Percentiles rank a stretch among this genome's conserved stretches.
These are phyloP conservation scores for Leccinum pachyderme DNA, from an alignment of 1,284 basidiomycete species.

Conservation along the genomic window DNA sequence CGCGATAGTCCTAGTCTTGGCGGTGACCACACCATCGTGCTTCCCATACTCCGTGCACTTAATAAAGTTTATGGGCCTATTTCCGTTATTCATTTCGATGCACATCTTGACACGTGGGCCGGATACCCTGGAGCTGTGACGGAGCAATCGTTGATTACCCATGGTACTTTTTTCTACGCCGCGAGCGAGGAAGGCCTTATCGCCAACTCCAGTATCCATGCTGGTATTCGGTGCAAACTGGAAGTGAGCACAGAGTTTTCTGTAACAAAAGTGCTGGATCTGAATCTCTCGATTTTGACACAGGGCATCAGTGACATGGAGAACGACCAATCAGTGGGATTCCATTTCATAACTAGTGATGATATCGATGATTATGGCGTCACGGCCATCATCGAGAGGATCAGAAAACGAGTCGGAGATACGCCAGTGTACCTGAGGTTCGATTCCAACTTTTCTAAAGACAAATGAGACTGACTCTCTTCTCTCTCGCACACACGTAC, in stretches of 20 bases:
- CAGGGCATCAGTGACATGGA: slow-evolving; percentile 60
- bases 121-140: slow-evolving; percentile 52
- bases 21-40: slow-evolving; percentile 78
- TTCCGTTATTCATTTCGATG: slow-evolving; percentile 81
- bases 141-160: slow-evolving; percentile 64
- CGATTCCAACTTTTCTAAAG: slow-evolving; percentile 7
- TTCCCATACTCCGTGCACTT: slow-evolving; percentile 72
- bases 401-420: slow-evolving; percentile 62
- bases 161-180: slow-evolving; percentile 76
- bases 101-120: slow-evolving; percentile 70
- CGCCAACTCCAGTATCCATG: slow-evolving; percentile 70
- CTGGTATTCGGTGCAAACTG: slow-evolving; percentile 75
- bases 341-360: slow-evolving; percentile 70
- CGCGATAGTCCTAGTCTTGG: slow-evolving; percentile 49
- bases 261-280: too few relatives aligned
- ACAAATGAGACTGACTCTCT: slow-evolving; percentile 2
- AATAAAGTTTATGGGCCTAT: slow-evolving; percentile 73
- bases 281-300: too few relatives aligned
- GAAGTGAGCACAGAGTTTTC: slow-evolving; percentile 37
- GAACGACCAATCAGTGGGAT: slow-evolving; percentile 64
- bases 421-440: slow-evolving; percentile 75
- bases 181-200: slow-evolving; percentile 74
- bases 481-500: not conserved
- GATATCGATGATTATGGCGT: slow-evolving; percentile 74
- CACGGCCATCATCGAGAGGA: slow-evolving; percentile 57